These are phyloP conservation scores for Martensiomyces pterosporus DNA, from an alignment of 192 early-diverging fungal genomes.

Conservation along the genomic window DNA sequence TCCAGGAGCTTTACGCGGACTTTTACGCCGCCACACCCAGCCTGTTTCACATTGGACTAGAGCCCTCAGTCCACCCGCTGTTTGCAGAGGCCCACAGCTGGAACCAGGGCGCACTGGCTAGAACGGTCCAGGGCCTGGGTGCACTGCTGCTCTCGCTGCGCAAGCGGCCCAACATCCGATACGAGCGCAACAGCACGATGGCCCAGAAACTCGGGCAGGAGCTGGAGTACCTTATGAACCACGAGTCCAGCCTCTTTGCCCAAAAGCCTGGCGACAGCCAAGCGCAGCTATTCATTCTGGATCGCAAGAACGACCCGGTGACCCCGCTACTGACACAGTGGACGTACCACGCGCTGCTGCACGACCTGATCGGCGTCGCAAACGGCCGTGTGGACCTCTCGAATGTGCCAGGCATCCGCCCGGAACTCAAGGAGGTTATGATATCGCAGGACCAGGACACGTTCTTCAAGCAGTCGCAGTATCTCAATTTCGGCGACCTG, in stretches of 20 bases:
- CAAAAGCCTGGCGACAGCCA: constrained; percentile 60
- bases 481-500: constrained; percentile 90
- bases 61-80: constrained; percentile 57
- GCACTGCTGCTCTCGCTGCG: constrained; percentile 79
- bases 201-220: constrained; percentile 80
- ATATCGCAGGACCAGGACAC: constrained; percentile 84
- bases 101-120: constrained; percentile 72
- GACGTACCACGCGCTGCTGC: constrained; percentile 99
- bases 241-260: constrained; percentile 42
- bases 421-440: constrained; percentile 91
- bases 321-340: constrained; percentile 93
- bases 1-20: constrained; percentile 96
- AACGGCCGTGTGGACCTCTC: constrained; percentile 93
- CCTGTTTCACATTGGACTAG: constrained; percentile 75
- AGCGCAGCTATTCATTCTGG: constrained; percentile 85
- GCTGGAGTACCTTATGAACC: constrained; percentile 41
- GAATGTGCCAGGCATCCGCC: constrained; percentile 69
- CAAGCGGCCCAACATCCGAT: constrained; percentile 89
- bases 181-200: constrained; percentile 77
- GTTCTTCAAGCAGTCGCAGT: constrained; percentile 89
- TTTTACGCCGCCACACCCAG: constrained; percentile 79
- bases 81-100: constrained; percentile 76
- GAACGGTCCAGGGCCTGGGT: constrained; percentile 74
- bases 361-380: constrained; percentile 89
- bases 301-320: constrained; percentile 93